Percentiles rank a stretch among this genome's conserved stretches.
phyloP scores from a whole-genome alignment of 371 early-diverging fungal species.

The Lichtheimia corymbifera region DNA sequence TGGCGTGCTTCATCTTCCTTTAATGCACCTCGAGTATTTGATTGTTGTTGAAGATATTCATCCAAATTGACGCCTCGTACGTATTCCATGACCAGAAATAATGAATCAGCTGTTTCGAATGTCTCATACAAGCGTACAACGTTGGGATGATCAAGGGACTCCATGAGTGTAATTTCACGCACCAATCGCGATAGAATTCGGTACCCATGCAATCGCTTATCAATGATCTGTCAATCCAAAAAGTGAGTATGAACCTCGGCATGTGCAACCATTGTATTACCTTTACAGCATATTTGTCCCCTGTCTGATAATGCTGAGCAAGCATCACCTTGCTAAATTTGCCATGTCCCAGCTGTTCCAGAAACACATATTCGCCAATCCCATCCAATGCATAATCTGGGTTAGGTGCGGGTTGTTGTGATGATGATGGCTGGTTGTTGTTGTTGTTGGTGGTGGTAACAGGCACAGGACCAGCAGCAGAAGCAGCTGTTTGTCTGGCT shows the following conservation, averaged over 20 bases:
- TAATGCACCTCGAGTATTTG: conserved; percentile 37
- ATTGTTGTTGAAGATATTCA: conserved; percentile 50
- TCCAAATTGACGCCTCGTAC: conserved; percentile 61
- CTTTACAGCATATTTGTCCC: conserved; percentile 61
- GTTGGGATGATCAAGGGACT: conserved; percentile 80
- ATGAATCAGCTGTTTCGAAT: conserved; percentile 80
- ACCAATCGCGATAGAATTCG: conserved; percentile 77
- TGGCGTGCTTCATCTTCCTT: conserved; percentile 62
- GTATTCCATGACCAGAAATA: conserved; percentile 75
- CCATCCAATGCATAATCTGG: conserved; percentile 58
- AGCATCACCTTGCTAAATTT: conserved; percentile 90
- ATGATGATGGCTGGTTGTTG: conserved; percentile 1
- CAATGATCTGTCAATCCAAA: conserved; percentile 58
- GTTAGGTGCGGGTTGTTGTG: conserved; percentile 29
- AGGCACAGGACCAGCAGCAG: no score
- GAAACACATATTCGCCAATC: conserved; percentile 81
- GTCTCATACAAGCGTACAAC: conserved; percentile 91
- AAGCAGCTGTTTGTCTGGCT: neutral
- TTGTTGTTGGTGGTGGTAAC: conserved; percentile 10
- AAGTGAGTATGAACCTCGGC: neutral
- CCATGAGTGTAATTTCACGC: conserved; percentile 89
- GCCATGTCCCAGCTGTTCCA: conserved; percentile 83
- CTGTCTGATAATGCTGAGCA: conserved; percentile 77
- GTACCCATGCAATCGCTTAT: conserved; percentile 79
- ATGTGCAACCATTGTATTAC: conserved; percentile 13